Percentiles rank a stretch among this genome's conserved stretches.
These are phyloP conservation scores for Sindora glabra DNA, from an alignment of 306 rosid species.

Conservation along the genomic window DNA sequence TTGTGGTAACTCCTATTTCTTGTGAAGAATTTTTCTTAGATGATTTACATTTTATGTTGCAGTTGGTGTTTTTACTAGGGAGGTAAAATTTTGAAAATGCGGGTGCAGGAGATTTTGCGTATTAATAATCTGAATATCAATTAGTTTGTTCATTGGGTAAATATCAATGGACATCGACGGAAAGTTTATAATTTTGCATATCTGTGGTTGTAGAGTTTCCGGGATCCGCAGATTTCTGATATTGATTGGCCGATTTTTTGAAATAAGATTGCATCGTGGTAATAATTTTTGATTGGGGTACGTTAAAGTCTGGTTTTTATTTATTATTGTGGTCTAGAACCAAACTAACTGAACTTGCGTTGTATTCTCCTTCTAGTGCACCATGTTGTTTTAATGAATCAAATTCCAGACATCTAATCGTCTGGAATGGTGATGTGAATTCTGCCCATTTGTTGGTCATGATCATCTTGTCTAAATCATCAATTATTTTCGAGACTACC, in stretches of 20 bases:
- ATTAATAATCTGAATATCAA: neutral
- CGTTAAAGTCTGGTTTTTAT: neutral
- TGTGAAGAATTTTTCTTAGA: neutral
- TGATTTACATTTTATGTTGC: neutral
- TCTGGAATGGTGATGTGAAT: too few species aligned
- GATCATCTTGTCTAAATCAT: neutral
- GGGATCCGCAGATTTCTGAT: neutral
- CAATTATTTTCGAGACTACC: neutral
- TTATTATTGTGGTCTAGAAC: neutral
- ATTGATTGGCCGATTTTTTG: too few species aligned
- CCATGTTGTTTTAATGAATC: too few species aligned
- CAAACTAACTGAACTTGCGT: neutral
- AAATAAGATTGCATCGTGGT: neutral
- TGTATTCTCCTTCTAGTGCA: neutral
- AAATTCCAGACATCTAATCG: too few species aligned
- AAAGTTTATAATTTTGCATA: too few species aligned
- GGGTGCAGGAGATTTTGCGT: neutral
- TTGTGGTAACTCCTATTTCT: neutral
- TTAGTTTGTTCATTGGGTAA: neutral
- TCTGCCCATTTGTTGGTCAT: too few species aligned
- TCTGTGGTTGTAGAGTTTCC: neutral
- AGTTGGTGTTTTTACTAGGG: neutral
- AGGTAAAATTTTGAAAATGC: neutral
- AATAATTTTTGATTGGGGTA: neutral
- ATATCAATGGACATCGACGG: too few species aligned